Evolutionary conservation across 1,284 basidiomycete species (phyloP).

Genomic region (Exobasidium cylindrosporum): DNA sequence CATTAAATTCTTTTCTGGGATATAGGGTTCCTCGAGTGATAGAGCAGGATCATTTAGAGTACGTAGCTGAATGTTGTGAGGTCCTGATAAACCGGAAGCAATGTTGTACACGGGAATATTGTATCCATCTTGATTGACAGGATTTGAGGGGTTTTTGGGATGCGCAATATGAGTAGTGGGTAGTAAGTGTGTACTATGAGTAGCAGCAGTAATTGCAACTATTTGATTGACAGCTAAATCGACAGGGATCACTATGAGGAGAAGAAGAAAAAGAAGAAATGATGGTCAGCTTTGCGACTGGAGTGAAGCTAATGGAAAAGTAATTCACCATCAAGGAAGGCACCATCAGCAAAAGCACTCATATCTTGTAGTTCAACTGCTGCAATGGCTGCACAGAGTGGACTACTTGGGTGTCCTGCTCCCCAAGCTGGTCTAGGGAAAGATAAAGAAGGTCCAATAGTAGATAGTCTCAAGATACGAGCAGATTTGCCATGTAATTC

Average conservation of each 20-base stretch:
- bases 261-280: background rate
- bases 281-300: no score
- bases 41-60: slow-evolving; percentile 23
- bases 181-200: slow-evolving; percentile 14
- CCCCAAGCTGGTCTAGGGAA: slow-evolving; percentile 32
- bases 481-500: slow-evolving; percentile 31
- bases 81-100: slow-evolving; percentile 24
- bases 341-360: slow-evolving; percentile 23
- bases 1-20: slow-evolving; percentile 25
- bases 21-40: slow-evolving; percentile 28
- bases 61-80: slow-evolving; percentile 24
- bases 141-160: slow-evolving; percentile 25
- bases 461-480: slow-evolving; percentile 29
- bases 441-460: slow-evolving; percentile 27
- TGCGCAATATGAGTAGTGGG: slow-evolving; percentile 10
- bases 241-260: slow-evolving; percentile 28
- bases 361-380: slow-evolving; percentile 17
- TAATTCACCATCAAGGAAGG: slow-evolving; percentile 22
- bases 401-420: slow-evolving; percentile 31
- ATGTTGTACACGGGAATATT: slow-evolving; percentile 33
- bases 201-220: slow-evolving; percentile 28
- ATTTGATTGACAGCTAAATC: slow-evolving; percentile 34
- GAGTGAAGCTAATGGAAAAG: no score
- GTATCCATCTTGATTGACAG: slow-evolving; percentile 25
- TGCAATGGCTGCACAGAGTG: slow-evolving; percentile 30